phyloP scores from a whole-genome alignment of 306 rosid species.

The Vigna reflexopilosa region DNA sequence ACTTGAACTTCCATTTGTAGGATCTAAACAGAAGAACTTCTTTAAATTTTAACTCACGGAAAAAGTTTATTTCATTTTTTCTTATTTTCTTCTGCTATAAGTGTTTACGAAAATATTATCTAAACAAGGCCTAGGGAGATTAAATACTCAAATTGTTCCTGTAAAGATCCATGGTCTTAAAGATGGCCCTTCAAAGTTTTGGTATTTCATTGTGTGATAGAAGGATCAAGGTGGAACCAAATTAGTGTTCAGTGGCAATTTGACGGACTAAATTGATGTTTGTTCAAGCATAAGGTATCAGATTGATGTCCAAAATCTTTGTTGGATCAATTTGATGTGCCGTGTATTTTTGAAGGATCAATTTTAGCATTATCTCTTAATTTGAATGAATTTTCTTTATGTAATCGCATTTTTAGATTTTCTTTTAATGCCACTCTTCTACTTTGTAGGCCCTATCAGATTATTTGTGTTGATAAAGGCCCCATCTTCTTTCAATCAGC shows the following conservation, averaged over 20 bases:
- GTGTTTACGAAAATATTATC: background rate
- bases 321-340: slow-evolving; percentile 9
- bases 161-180: slow-evolving; percentile 1
- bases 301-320: slow-evolving; percentile 11
- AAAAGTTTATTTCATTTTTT: background rate
- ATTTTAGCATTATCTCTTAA: slow-evolving; percentile 7
- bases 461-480: slow-evolving; percentile 86
- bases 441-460: slow-evolving; percentile 64
- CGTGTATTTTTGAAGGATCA: background rate
- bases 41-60: background rate
- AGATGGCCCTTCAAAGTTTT: slow-evolving; percentile 17
- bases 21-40: background rate
- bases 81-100: background rate
- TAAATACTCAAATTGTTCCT: slow-evolving; percentile 29
- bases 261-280: background rate
- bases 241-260: slow-evolving; percentile 14
- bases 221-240: background rate
- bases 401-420: slow-evolving; percentile 26
- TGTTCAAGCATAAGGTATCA: background rate
- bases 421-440: slow-evolving; percentile 30
- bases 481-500: slow-evolving; percentile 75
- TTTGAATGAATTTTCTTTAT: background rate
- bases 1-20: background rate
- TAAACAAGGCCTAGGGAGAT: background rate
- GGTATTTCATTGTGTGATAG: slow-evolving; percentile 1